Percentiles rank a stretch among this genome's conserved stretches.
Conservation (phyloP, 805 yeast species). For the Torulaspora indica region DNA sequence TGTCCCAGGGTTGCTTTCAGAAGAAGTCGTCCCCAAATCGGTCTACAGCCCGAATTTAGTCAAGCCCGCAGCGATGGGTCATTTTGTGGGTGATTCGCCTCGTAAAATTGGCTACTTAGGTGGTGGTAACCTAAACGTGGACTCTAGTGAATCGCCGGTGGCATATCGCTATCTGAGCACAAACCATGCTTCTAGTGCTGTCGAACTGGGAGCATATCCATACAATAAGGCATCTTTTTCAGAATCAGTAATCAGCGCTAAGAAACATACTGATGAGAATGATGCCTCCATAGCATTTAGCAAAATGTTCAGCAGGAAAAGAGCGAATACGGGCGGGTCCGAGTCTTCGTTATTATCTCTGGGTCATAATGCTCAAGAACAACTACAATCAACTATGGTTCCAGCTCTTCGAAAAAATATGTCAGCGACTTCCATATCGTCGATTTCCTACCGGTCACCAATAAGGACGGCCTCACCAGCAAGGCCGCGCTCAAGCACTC, state of each 20-base stretch:
- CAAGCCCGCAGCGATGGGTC: constrained; percentile 11
- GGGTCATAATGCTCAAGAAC: constrained; percentile 13
- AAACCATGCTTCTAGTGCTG: background rate
- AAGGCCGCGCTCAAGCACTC: constrained; percentile 30
- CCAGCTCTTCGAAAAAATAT: constrained; percentile 22
- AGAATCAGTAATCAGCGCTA: constrained; percentile 5
- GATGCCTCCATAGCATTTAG: constrained; percentile 37
- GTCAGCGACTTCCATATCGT: constrained; percentile 26
- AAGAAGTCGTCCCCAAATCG: constrained; percentile 29
- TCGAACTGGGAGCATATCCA: background rate
- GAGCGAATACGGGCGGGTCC: constrained; percentile 33
- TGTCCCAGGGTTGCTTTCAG: constrained; percentile 3
- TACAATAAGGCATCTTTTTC: background rate
- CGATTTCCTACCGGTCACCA: constrained; percentile 30
- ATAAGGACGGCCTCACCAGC: constrained; percentile 31
- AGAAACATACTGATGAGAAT: constrained; percentile 27
- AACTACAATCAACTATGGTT: constrained; percentile 8
- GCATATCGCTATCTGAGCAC: constrained; percentile 10
- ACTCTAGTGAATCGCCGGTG: background rate
- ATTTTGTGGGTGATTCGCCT: constrained; percentile 4
- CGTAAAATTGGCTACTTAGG: constrained; percentile 3
- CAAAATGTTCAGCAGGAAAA: constrained; percentile 33
- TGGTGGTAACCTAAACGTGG: background rate
- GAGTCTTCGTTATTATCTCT: constrained; percentile 27
- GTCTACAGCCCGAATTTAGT: constrained; percentile 17